phyloP scores from a whole-genome alignment of 495 filamentous ascomycete species.

The Talaromyces borbonicus region DNA sequence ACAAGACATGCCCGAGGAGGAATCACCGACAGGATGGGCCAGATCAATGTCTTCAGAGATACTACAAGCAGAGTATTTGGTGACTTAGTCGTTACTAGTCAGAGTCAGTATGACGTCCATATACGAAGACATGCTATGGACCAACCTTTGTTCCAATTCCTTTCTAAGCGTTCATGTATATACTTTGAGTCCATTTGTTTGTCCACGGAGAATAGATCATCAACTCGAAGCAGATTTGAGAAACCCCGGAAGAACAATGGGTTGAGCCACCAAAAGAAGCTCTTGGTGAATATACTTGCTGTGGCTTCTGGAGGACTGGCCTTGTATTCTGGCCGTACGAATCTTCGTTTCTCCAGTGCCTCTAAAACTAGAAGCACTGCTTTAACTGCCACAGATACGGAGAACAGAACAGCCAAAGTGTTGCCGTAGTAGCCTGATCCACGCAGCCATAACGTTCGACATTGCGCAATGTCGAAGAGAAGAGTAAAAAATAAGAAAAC shows the following conservation, averaged over 20 bases:
- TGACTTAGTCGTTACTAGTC: constrained; percentile 20
- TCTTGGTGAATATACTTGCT: constrained; percentile 39
- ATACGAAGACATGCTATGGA: not conserved
- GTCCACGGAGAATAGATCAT: constrained; percentile 39
- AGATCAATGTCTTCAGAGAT: constrained; percentile 36
- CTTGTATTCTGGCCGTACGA: constrained; percentile 34
- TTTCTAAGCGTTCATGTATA: constrained; percentile 26
- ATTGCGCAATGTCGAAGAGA: constrained; percentile 47
- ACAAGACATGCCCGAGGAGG: constrained; percentile 44
- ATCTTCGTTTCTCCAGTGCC: constrained; percentile 39
- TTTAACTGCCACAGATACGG: constrained; percentile 37
- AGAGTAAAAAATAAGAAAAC: constrained; percentile 49
- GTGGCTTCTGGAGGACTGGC: constrained; percentile 50
- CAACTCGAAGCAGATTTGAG: constrained; percentile 26
- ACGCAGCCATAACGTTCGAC: constrained; percentile 50
- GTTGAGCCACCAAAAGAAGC: constrained; percentile 52
- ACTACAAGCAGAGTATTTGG: constrained; percentile 36
- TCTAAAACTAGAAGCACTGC: constrained; percentile 43
- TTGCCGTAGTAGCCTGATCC: constrained; percentile 20
- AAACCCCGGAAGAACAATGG: constrained; percentile 42
- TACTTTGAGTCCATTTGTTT: constrained; percentile 31
- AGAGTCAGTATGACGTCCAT: not conserved
- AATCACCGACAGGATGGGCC: constrained; percentile 36
- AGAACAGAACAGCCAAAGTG: constrained; percentile 37
- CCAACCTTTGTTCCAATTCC: constrained; percentile 21